A percentile compares a stretch with the other conserved stretches of the same genome.
Conservation (phyloP, 192 early-diverging fungal genomes). For the Backusella macrospora region DNA sequence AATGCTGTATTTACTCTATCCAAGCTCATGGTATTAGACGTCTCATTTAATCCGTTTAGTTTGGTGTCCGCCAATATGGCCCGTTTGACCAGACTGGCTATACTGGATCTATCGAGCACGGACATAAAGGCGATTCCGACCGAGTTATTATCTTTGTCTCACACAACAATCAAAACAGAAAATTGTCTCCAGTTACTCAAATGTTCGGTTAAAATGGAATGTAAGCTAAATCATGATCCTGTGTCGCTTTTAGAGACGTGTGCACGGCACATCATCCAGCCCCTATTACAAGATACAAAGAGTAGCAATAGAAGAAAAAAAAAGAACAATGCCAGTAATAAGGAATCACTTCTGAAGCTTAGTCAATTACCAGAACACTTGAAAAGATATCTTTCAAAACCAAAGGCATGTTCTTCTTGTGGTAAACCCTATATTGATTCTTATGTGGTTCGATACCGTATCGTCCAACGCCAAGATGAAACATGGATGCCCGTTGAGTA, state of each 20-base stretch:
- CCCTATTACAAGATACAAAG: neutral
- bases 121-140: conserved; percentile 25
- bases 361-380: conserved; percentile 52
- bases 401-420: conserved; percentile 73
- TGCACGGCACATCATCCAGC: conserved; percentile 67
- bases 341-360: neutral
- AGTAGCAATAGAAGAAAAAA: conserved; percentile 3
- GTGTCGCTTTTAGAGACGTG: conserved; percentile 77
- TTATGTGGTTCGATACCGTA: conserved; percentile 59
- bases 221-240: conserved; percentile 35
- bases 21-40: conserved; percentile 64
- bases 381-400: conserved; percentile 62
- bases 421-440: conserved; percentile 75
- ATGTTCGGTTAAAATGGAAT: neutral
- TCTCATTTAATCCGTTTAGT: conserved; percentile 65
- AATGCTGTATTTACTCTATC: conserved; percentile 60
- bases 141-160: conserved; percentile 9
- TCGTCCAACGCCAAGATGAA: conserved; percentile 65
- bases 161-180: conserved; percentile 11
- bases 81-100: conserved; percentile 37
- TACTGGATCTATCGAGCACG: conserved; percentile 26
- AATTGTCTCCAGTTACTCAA: conserved; percentile 19
- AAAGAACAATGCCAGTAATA: conserved; percentile 49
- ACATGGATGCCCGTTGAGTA: conserved; percentile 65
- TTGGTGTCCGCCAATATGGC: conserved; percentile 69